Conservation (phyloP, 2,329 filamentous ascomycete species). For the Cercospora janseana region DNA sequence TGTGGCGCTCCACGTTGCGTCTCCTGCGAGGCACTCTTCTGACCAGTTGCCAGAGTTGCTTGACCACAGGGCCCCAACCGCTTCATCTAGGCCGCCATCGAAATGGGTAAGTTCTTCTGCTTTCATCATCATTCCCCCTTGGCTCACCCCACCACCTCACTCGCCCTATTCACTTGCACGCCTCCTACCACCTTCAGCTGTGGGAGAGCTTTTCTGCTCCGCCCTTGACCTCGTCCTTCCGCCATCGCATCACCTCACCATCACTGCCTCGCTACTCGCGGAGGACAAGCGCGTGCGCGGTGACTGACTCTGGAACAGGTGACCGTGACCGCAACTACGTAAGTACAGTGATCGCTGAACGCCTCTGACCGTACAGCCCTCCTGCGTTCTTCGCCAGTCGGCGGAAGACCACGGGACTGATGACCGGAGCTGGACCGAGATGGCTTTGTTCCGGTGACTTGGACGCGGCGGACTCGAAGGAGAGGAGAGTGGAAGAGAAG, state of each 20-base stretch:
- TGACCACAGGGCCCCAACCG: conserved; percentile 14
- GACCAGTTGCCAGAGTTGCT: conserved; percentile 14
- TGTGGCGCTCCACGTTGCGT: too few relatives aligned
- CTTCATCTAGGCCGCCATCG: conserved; percentile 9
- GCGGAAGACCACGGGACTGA: background rate
- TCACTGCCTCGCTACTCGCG: background rate
- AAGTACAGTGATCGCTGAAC: conserved; percentile 11
- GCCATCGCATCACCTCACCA: conserved; percentile 10
- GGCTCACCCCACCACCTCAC: background rate
- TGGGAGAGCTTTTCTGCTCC: conserved; percentile 7
- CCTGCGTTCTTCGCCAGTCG: conserved; percentile 13
- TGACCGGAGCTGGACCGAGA: conserved; percentile 22
- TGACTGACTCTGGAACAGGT: conserved; percentile 10
- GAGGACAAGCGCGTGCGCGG: background rate
- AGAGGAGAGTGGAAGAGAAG: conserved; percentile 13
- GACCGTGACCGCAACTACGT: conserved; percentile 24
- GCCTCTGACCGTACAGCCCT: conserved; percentile 15
- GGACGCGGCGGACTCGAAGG: conserved; percentile 20
- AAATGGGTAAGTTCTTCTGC: conserved; percentile 19
- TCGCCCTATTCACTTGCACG: background rate
- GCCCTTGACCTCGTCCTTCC: conserved; percentile 3
- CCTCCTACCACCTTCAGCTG: background rate
- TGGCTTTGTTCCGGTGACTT: conserved; percentile 22
- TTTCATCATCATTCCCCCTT: conserved; percentile 5
- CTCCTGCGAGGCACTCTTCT: conserved; percentile 13